phyloP scores from a whole-genome alignment of 768 basidiomycete species.

The Lactarius hengduanensis region DNA sequence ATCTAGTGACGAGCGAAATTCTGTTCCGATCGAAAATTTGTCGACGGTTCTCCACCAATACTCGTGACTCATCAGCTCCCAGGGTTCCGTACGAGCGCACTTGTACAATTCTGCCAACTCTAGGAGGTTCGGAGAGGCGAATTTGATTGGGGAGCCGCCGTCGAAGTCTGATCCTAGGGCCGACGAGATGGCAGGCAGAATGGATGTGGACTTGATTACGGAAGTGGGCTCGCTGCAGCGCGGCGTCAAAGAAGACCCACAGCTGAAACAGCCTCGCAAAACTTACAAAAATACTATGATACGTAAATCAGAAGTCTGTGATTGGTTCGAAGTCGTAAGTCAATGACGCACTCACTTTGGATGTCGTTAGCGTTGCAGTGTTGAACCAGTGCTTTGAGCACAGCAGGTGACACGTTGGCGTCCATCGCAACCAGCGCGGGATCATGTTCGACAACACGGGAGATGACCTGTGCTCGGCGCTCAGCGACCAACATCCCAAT shows the following conservation, averaged over 20 bases:
- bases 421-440: constrained; percentile 72
- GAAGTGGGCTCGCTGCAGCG: constrained; percentile 87
- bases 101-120: constrained; percentile 68
- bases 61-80: constrained; percentile 51
- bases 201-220: constrained; percentile 67
- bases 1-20: constrained; percentile 66
- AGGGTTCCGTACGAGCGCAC: constrained; percentile 44
- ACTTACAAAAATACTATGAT: constrained; percentile 73
- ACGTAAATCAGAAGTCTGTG: constrained; percentile 7
- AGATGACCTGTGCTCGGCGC: constrained; percentile 46
- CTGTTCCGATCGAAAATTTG: constrained; percentile 59
- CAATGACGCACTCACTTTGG: constrained; percentile 46
- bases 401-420: constrained; percentile 62
- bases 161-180: constrained; percentile 34
- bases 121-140: constrained; percentile 79
- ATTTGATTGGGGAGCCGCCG: constrained; percentile 53
- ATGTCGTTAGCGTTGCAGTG: constrained; percentile 50
- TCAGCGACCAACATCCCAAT: background rate
- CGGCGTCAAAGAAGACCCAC: background rate
- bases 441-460: constrained; percentile 45
- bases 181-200: constrained; percentile 61
- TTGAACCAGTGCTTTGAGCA: constrained; percentile 51
- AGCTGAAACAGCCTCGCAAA: background rate
- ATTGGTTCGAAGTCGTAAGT: background rate
- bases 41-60: constrained; percentile 69